Base-by-base conservation (phyloP, 2,329 filamentous ascomycete genomes). In the Dryadomyces quercus-mongolicae region DNA sequence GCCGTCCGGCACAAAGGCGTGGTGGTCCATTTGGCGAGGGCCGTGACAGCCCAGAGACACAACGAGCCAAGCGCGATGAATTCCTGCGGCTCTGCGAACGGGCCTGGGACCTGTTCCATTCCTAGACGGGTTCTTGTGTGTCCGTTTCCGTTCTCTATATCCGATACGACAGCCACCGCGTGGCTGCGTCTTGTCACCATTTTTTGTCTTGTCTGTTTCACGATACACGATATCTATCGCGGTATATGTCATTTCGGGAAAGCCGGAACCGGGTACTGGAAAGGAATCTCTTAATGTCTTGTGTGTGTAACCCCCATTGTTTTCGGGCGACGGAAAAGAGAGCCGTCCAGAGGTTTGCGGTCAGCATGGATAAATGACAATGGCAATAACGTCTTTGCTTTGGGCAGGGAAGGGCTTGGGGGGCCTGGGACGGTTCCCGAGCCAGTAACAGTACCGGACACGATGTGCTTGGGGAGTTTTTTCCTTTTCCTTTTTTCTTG, bases 71-170 rank as follows among this genome's bases (percentile, higher is more conserved):
- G 81, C 90, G 90, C 66, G 90, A 95, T 46, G 89, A 95, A 67
- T 98, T 98, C 65, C 74, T 98, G 59, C 75, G 80, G 54, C 73
- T 97, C 51, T 96, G 92, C 67, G 83, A 88, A 61, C 78, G 88
- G 64, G 93, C 93, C 9, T 98, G 93, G 93, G 93, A 98, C 71
- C 71, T 98, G 31, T 95, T 97, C 70, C 93, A 97, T 73, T 95
- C 90, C 58, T 96, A 72, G 80, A 16, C 50, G 25, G 15, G 10
- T 40, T 40, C 15, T 40, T 38, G 7, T 38, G 10, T 12, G 15
- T 40, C 36, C 15, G 36, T 40, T 40, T 40, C 25, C 25, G 25
- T 31, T 31, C 25, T 31, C 25, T 31, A 31, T 31, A 31, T 31
- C 25, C 25, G 25, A 31, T 31, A 31, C 25, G 25, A 31, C 25